Conservation (phyloP, 257 asterid genomes). For the Paulownia fortunei region DNA sequence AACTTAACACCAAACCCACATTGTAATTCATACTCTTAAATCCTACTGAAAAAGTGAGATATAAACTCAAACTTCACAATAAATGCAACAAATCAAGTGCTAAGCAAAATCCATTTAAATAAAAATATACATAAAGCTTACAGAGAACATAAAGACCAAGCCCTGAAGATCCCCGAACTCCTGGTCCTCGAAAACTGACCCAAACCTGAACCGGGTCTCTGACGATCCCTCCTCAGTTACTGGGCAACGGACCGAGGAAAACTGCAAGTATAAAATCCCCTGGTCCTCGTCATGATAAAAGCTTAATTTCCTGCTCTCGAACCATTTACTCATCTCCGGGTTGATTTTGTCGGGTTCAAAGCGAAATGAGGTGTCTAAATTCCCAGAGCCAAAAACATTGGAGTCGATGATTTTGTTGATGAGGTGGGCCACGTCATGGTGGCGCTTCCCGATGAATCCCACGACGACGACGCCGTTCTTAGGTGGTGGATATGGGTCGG, state of each 20-base stretch:
- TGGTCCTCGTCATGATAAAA: constrained; percentile 63
- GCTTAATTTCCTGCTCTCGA: constrained; percentile 70
- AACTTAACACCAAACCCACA: background rate
- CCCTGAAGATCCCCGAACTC: constrained; percentile 88
- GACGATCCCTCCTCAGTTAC: constrained; percentile 34
- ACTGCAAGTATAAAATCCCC: constrained; percentile 81
- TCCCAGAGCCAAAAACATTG: constrained; percentile 80
- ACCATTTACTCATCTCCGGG: constrained; percentile 65
- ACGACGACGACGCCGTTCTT: constrained; percentile 77
- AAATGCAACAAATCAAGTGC: background rate
- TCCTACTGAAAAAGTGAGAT: background rate
- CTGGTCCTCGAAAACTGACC: constrained; percentile 60
- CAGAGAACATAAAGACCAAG: constrained; percentile 91
- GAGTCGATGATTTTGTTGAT: constrained; percentile 81
- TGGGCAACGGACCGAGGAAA: constrained; percentile 50
- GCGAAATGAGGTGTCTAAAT: constrained; percentile 55
- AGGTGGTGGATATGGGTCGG: constrained; percentile 36
- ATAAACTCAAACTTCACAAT: constrained; percentile 13
- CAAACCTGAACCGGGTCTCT: constrained; percentile 48
- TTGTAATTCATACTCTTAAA: constrained; percentile 8
- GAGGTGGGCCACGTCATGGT: constrained; percentile 68
- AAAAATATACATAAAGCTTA: constrained; percentile 47
- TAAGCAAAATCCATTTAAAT: background rate
- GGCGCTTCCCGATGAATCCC: constrained; percentile 85
- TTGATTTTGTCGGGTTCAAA: constrained; percentile 44